Evolutionary conservation across 768 basidiomycete genomes (phyloP).

Genomic region (Russula sp.): DNA sequence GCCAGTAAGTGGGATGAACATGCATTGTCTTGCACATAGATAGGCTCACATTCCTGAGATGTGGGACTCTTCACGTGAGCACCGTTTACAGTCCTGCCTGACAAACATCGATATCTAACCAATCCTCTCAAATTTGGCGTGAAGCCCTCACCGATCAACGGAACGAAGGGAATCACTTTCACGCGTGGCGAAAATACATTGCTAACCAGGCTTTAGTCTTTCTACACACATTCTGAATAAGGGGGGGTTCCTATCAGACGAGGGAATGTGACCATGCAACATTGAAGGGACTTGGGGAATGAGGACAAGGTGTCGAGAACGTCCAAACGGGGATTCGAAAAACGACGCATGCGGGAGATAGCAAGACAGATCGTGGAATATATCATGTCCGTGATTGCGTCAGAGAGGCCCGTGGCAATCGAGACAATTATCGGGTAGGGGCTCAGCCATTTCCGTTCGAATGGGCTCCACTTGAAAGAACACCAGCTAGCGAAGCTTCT

Average conservation of each 20-base stretch:
- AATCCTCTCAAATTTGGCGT: not conserved
- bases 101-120: not conserved
- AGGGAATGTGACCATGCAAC: slow-evolving; percentile 3
- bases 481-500: slow-evolving; percentile 12
- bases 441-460: slow-evolving; percentile 10
- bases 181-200: slow-evolving; percentile 13
- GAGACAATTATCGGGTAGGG: slow-evolving; percentile 15
- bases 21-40: not conserved
- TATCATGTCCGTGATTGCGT: slow-evolving; percentile 7
- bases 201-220: slow-evolving; percentile 10
- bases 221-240: slow-evolving; percentile 17
- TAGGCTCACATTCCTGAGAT: not conserved
- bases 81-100: not conserved
- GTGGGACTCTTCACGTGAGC: not conserved
- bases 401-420: not conserved
- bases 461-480: not conserved
- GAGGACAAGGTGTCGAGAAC: slow-evolving; percentile 7
- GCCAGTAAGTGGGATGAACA: not conserved
- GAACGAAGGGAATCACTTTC: slow-evolving; percentile 4
- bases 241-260: slow-evolving; percentile 10
- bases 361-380: slow-evolving; percentile 13
- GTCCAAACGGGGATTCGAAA: not conserved
- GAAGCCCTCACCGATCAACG: not conserved
- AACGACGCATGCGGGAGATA: slow-evolving; percentile 13
- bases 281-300: slow-evolving; percentile 7